Conservation (phyloP, 768 basidiomycete genomes). For the Nevesoporus exiguus region DNA sequence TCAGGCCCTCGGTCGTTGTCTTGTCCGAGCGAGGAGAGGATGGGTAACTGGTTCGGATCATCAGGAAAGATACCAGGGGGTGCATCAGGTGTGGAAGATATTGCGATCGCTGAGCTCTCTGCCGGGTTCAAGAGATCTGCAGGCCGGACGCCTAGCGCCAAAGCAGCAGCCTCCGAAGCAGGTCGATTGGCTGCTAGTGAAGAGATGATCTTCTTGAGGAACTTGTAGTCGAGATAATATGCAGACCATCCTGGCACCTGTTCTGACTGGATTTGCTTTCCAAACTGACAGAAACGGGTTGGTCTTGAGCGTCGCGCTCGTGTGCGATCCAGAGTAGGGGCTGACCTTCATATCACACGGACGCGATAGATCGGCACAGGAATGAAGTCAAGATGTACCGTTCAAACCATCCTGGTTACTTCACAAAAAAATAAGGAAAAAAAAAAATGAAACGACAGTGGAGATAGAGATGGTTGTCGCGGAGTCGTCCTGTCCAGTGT, state of each 20-base stretch:
- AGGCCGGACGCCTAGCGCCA: constrained; percentile 80
- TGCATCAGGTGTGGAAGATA: constrained; percentile 18
- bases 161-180: constrained; percentile 82
- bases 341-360: constrained; percentile 32
- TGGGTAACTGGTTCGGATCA: constrained; percentile 50
- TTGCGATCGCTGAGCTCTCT: constrained; percentile 31
- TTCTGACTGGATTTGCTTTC: constrained; percentile 94
- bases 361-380: constrained; percentile 5
- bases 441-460: constrained; percentile 8
- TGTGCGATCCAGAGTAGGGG: background rate
- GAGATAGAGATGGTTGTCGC: constrained; percentile 8
- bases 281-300: constrained; percentile 66
- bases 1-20: constrained; percentile 76
- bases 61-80: constrained; percentile 25
- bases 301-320: background rate
- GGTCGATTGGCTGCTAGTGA: constrained; percentile 88
- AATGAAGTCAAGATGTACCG: constrained; percentile 9
- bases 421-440: constrained; percentile 6
- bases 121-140: constrained; percentile 43
- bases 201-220: constrained; percentile 97
- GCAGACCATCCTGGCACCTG: constrained; percentile 96
- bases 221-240: constrained; percentile 98
- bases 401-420: constrained; percentile 29
- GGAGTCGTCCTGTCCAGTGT: background rate
- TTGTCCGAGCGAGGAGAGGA: constrained; percentile 58